Conservation (phyloP, 2,329 filamentous ascomycete genomes). For the Penicillium expansum region DNA sequence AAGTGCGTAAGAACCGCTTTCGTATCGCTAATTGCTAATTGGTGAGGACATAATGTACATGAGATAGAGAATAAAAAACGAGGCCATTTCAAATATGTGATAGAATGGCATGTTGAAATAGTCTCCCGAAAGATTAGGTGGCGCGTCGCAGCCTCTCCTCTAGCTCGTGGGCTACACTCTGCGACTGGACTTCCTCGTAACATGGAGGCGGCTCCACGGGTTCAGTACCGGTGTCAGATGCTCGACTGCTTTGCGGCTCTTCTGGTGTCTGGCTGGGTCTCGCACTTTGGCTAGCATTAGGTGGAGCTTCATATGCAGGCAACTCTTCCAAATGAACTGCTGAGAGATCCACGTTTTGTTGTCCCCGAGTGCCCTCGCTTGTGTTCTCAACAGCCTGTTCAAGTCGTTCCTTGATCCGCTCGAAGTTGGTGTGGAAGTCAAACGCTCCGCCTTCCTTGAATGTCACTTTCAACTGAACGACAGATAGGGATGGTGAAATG, state of each 20-base stretch:
- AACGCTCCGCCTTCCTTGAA: slow-evolving; percentile 96
- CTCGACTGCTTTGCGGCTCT: slow-evolving; percentile 20
- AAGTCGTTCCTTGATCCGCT: slow-evolving; percentile 78
- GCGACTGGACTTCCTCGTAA: slow-evolving; percentile 87
- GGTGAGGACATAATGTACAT: slow-evolving; percentile 20
- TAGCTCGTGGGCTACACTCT: slow-evolving; percentile 70
- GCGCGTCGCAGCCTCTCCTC: slow-evolving; percentile 54
- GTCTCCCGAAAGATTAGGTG: slow-evolving; percentile 19
- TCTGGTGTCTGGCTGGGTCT: slow-evolving; percentile 8
- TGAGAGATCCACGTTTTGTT: slow-evolving; percentile 55
- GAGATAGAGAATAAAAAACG: not conserved
- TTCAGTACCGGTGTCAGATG: slow-evolving; percentile 37
- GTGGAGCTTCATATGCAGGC: slow-evolving; percentile 74
- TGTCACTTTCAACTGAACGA: slow-evolving; percentile 76
- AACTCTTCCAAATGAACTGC: slow-evolving; percentile 79
- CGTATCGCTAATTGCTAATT: slow-evolving; percentile 12
- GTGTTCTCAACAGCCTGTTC: slow-evolving; percentile 69
- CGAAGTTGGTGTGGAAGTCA: slow-evolving; percentile 80
- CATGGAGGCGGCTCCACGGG: slow-evolving; percentile 77
- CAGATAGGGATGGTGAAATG: slow-evolving; percentile 69
- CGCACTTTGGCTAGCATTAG: slow-evolving; percentile 30
- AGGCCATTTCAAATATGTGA: not conserved
- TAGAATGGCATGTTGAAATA: not conserved
- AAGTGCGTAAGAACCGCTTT: slow-evolving; percentile 10
- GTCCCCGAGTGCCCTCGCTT: slow-evolving; percentile 40